phyloP scores from a whole-genome alignment of 2,329 filamentous ascomycete genomes.

The Pestalotiopsis sp. region DNA sequence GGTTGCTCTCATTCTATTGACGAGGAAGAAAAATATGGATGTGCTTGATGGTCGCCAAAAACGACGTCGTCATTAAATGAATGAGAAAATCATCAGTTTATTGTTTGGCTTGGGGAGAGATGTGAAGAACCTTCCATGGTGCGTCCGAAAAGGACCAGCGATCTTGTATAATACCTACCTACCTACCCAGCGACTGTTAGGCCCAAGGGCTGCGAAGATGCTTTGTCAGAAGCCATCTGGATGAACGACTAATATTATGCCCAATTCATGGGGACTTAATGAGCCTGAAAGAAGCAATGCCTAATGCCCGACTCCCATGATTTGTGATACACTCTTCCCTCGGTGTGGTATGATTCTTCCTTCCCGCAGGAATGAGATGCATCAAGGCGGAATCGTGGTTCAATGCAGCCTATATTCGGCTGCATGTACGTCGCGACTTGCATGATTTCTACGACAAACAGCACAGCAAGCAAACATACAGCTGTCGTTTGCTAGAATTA shows the following conservation, averaged over 20 bases:
- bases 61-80: slow-evolving; percentile 2
- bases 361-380: not conserved
- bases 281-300: not conserved
- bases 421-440: not conserved
- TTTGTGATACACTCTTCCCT: not conserved
- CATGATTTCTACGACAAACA: not conserved
- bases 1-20: slow-evolving; percentile 20
- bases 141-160: not conserved
- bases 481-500: too few relatives aligned
- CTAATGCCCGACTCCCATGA: not conserved
- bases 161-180: slow-evolving; percentile 11
- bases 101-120: not conserved
- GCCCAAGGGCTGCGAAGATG: not conserved
- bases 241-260: not conserved
- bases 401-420: not conserved
- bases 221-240: not conserved
- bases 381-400: not conserved
- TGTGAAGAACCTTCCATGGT: not conserved
- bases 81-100: slow-evolving; percentile 14
- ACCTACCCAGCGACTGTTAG: not conserved
- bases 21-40: not conserved
- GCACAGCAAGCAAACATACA: too few relatives aligned
- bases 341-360: not conserved
- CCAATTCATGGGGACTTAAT: not conserved
- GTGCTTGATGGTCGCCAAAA: not conserved